Base-by-base conservation (phyloP, 768 basidiomycete species). In the Xerocomellus amylosporus region DNA sequence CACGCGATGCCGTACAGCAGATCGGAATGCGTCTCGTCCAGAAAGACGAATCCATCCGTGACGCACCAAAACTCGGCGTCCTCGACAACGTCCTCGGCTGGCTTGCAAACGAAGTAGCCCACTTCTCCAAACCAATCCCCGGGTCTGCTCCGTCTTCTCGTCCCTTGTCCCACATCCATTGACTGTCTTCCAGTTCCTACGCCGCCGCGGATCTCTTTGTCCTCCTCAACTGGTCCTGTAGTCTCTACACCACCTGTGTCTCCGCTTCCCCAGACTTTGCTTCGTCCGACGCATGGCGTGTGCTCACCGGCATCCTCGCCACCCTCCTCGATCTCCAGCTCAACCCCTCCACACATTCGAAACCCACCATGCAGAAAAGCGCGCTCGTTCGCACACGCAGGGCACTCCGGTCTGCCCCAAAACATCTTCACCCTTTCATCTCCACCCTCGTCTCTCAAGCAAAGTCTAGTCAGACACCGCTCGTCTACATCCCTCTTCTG, bases 51-150 rank as follows among this genome's bases (percentile, higher is more conserved):
- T 54, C 79, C 72, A 14, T 63, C 74, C 45, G 22, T 61, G 9
- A 74, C 73, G 28, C 42, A 78, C 71, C 67, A 19, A 82, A 77
- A 58, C 64, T 84, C 15, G 86, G 86, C 33, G 78, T 89, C 4
- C 69, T 81, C 19, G 86, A 90, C 62, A 81, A 87, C 62, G 79
- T 93, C 15, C 69, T 92, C 34, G 88, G 81, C 40, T 95, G 91
- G 90, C 73, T 91, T 8, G 76, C 81, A 7, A 76, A 77, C 42
- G 90, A 96, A 65, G 82, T 84, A 1, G 76, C 77, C 5, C 79
- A 76, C 43, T 74, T 87, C 19, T 72, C 80, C 3, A 86, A 81
- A 61, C 75, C 76, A 34, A 73, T 77, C 8, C 70, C 82, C 59
- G 82, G 81, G 89, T 90, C 55, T 62, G 82, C 70, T 46, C 58